These are phyloP conservation scores for Solanum habrochaites DNA, from an alignment of 257 asterid species.

Conservation along the genomic window DNA sequence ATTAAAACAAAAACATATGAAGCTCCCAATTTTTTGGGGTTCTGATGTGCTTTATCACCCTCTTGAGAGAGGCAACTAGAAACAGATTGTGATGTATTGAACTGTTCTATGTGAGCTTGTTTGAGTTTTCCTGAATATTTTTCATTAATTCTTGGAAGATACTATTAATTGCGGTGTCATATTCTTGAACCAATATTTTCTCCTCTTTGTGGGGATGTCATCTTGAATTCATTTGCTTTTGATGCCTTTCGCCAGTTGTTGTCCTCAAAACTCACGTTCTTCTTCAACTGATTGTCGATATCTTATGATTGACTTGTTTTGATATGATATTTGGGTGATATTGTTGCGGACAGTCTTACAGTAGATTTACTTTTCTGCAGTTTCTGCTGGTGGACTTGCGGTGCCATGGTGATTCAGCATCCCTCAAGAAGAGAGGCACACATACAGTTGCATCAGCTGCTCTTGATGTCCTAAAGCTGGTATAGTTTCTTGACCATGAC, in stretches of 20 bases:
- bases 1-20: neutral
- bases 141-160: neutral
- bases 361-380: slow-evolving; percentile 36
- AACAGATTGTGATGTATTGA: neutral
- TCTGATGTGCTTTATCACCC: neutral
- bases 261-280: neutral
- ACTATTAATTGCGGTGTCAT: neutral
- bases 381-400: slow-evolving; percentile 97
- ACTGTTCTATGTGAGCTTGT: neutral
- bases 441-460: slow-evolving; percentile 93
- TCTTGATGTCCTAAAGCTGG: slow-evolving; percentile 89
- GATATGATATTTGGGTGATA: neutral
- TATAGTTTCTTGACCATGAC: slow-evolving; percentile 10
- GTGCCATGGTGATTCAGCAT: slow-evolving; percentile 95
- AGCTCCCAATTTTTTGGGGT: neutral
- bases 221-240: neutral
- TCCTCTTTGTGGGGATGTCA: neutral
- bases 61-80: neutral
- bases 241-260: neutral
- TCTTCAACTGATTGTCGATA: neutral
- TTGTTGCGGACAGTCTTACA: slow-evolving; percentile 13
- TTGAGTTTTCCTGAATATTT: neutral
- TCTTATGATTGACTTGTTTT: neutral
- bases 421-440: slow-evolving; percentile 67
- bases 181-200: neutral